A percentile compares a stretch with the other conserved stretches of the same genome.
Evolutionary conservation across 2,329 filamentous ascomycete species (phyloP).

Genomic region (Dothiorella sarmentorum): DNA sequence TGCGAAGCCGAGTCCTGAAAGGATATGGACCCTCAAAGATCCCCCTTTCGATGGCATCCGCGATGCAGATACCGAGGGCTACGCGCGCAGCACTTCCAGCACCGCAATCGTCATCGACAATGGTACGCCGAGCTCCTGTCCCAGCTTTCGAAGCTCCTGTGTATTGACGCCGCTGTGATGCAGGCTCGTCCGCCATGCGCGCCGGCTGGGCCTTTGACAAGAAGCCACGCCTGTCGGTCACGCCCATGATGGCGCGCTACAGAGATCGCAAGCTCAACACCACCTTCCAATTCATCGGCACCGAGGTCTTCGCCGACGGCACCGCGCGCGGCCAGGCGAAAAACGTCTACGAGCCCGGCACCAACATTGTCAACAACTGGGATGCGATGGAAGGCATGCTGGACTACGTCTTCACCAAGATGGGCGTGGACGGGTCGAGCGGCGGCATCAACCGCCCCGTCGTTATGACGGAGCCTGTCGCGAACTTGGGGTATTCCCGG

Average conservation of each 20-base stretch:
- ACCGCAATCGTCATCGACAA: constrained; percentile 97
- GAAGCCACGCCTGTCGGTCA: constrained; percentile 72
- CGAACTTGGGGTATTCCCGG: constrained; percentile 82
- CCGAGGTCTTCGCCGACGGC: constrained; percentile 91
- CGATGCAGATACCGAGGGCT: constrained; percentile 63
- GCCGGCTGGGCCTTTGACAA: constrained; percentile 95
- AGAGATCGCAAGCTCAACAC: constrained; percentile 89
- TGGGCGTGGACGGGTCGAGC: constrained; percentile 75
- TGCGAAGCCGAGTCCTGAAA: constrained; percentile 52
- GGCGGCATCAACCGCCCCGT: constrained; percentile 80
- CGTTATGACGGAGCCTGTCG: constrained; percentile 93
- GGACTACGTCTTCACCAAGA: constrained; percentile 91
- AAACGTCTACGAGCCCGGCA: constrained; percentile 85
- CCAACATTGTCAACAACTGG: constrained; percentile 93
- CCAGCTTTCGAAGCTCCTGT: background rate
- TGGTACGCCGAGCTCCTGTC: constrained; percentile 54
- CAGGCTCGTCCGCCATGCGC: constrained; percentile 83
- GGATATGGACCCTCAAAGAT: constrained; percentile 53
- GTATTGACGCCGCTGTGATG: constrained; percentile 17
- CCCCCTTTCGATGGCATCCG: constrained; percentile 60
- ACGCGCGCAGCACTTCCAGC: constrained; percentile 57
- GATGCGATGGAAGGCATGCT: constrained; percentile 93
- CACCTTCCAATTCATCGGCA: constrained; percentile 87
- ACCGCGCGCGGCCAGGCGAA: constrained; percentile 87
- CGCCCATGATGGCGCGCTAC: constrained; percentile 92